phyloP scores from a whole-genome alignment of 1,284 basidiomycete genomes.

The Ustilago loliicola region DNA sequence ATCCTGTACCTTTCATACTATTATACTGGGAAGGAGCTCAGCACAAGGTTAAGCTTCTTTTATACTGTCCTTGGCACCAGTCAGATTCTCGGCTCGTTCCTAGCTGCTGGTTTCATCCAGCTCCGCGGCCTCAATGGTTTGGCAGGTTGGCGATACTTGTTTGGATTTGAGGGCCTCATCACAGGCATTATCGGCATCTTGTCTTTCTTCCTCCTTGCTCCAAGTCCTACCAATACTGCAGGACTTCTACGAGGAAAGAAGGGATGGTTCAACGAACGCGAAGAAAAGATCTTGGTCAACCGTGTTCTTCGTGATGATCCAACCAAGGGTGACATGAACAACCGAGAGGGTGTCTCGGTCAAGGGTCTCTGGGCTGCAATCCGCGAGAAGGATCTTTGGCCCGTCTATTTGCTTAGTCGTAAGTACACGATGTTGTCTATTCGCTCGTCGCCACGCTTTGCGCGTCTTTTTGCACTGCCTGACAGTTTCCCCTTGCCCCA shows the following conservation, averaged over 20 bases:
- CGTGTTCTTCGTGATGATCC: slow-evolving; percentile 80
- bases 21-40: slow-evolving; percentile 72
- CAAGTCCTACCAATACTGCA: slow-evolving; percentile 42
- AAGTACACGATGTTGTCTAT: slow-evolving; percentile 7
- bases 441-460: no score
- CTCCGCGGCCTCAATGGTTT: slow-evolving; percentile 46
- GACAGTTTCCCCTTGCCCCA: no score
- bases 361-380: slow-evolving; percentile 70
- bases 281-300: slow-evolving; percentile 75
- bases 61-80: slow-evolving; percentile 66
- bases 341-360: slow-evolving; percentile 75
- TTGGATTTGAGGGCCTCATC: slow-evolving; percentile 11
- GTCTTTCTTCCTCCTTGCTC: slow-evolving; percentile 36
- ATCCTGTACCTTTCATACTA: slow-evolving; percentile 71
- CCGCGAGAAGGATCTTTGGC: slow-evolving; percentile 80
- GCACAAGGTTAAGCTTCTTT: slow-evolving; percentile 78
- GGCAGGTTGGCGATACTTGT: slow-evolving; percentile 46
- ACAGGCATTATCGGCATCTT: slow-evolving; percentile 12
- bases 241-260: slow-evolving; percentile 27
- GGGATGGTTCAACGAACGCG: slow-evolving; percentile 78
- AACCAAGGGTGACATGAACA: slow-evolving; percentile 80
- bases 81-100: slow-evolving; percentile 45
- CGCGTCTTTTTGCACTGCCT: slow-evolving; percentile 6
- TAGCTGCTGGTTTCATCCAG: slow-evolving; percentile 52
- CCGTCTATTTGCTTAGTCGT: slow-evolving; percentile 76